Conservation (phyloP, 306 rosid species). For the Sicyos edulis region DNA sequence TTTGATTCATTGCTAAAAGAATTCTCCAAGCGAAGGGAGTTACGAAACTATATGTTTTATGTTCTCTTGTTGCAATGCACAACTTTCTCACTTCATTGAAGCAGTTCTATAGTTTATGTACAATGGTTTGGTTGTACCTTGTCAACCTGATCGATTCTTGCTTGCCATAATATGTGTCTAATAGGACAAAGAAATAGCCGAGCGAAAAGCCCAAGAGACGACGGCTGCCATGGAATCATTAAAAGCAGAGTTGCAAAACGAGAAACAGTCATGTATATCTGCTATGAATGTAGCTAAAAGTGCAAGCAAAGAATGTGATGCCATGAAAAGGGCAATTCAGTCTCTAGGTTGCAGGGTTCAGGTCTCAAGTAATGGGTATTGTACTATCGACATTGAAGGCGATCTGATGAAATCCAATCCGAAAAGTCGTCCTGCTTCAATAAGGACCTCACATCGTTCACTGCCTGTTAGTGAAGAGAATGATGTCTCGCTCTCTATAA, state of each 20-base stretch:
- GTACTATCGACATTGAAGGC: constrained; percentile 58
- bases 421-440: constrained; percentile 34
- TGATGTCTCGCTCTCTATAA: constrained; percentile 46
- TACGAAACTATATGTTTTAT: no score
- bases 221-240: constrained; percentile 47
- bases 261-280: constrained; percentile 57
- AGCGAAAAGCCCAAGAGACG: constrained; percentile 59
- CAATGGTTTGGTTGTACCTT: no score
- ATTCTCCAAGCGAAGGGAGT: no score
- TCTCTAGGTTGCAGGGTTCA: constrained; percentile 31
- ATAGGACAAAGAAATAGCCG: constrained; percentile 86
- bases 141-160: no score
- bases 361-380: constrained; percentile 38
- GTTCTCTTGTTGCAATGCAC: no score
- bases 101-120: no score
- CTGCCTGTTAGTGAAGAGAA: constrained; percentile 36
- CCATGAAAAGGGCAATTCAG: constrained; percentile 77
- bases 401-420: constrained; percentile 35
- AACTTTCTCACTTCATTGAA: no score
- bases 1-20: no score
- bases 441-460: constrained; percentile 32
- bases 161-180: not conserved
- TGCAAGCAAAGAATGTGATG: constrained; percentile 59
- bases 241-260: constrained; percentile 55
- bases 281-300: constrained; percentile 46